phyloP scores from a whole-genome alignment of 352 stramenopile species.

The Globisporangium cystogenes region DNA sequence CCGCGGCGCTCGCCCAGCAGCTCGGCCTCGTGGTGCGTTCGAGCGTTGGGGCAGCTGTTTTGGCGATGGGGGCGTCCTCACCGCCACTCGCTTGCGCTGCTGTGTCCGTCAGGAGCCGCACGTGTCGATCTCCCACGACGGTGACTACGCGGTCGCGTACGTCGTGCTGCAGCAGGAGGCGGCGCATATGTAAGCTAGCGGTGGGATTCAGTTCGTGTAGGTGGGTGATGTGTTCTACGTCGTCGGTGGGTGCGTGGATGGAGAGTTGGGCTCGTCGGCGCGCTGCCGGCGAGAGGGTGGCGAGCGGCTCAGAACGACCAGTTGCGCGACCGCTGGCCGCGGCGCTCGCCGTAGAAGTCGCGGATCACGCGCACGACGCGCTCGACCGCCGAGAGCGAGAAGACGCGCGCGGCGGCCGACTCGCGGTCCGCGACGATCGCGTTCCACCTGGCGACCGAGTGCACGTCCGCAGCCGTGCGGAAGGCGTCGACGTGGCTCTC shows the following conservation, averaged over 20 bases:
- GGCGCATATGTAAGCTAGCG: background rate
- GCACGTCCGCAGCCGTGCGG: constrained; percentile 25
- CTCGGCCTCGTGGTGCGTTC: constrained; percentile 43
- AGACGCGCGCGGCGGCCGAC: constrained; percentile 24
- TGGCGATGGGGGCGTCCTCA: too few relatives aligned
- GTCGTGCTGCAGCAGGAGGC: constrained; percentile 57
- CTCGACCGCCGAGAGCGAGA: constrained; percentile 56
- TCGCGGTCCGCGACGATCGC: constrained; percentile 31
- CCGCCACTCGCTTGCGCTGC: constrained; percentile 4
- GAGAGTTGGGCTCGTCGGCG: background rate
- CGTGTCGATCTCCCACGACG: constrained; percentile 78
- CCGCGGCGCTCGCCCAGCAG: constrained; percentile 37
- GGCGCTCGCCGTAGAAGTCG: constrained; percentile 55
- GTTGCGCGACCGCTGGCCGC: constrained; percentile 31
- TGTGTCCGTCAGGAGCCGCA: constrained; percentile 31
- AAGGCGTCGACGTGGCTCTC: constrained; percentile 46
- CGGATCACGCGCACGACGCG: constrained; percentile 53
- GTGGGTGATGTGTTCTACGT: background rate
- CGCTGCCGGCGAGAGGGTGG: background rate
- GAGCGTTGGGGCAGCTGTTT: background rate
- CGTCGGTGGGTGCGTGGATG: background rate
- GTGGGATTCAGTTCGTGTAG: background rate
- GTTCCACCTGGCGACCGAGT: constrained; percentile 38
- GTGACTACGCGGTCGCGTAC: constrained; percentile 77
- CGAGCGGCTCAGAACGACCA: constrained; percentile 52